Percentiles rank a stretch among this genome's conserved stretches.
phyloP scores from a whole-genome alignment of 495 filamentous ascomycete genomes.

The Cercophora newfieldiana region DNA sequence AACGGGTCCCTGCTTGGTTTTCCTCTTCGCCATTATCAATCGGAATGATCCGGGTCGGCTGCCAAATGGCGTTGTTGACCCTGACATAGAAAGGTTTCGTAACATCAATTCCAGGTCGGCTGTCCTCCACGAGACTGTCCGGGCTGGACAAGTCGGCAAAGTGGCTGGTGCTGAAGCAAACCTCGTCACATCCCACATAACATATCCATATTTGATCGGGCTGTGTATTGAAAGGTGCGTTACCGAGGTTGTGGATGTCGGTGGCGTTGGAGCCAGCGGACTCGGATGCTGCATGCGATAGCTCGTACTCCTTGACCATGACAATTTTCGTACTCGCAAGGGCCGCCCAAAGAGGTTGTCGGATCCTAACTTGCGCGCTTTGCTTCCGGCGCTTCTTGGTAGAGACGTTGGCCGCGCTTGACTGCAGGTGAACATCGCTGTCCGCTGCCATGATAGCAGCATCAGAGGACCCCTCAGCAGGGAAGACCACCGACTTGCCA shows the following conservation, averaged over 20 bases:
- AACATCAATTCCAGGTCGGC: conserved; percentile 54
- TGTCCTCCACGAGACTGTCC: conserved; percentile 23
- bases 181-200: conserved; percentile 75
- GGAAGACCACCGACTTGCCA: conserved; percentile 40
- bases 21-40: conserved; percentile 57
- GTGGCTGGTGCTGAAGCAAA: conserved; percentile 77
- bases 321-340: conserved; percentile 93
- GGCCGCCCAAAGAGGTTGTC: conserved; percentile 92
- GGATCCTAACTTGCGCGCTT: conserved; percentile 81
- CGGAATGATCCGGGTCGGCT: conserved; percentile 69
- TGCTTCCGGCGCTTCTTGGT: conserved; percentile 87
- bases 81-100: conserved; percentile 81
- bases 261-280: conserved; percentile 71
- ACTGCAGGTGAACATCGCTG: conserved; percentile 42
- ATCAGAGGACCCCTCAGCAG: conserved; percentile 37
- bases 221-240: conserved; percentile 68
- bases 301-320: conserved; percentile 87
- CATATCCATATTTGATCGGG: conserved; percentile 85
- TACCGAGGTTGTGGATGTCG: conserved; percentile 77
- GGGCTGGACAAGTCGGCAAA: conserved; percentile 44
- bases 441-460: conserved; percentile 48
- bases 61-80: conserved; percentile 87
- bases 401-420: conserved; percentile 34
- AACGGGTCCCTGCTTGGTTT: conserved; percentile 48
- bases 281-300: conserved; percentile 75